These are phyloP conservation scores for Tuber melanosporum DNA, from an alignment of 495 filamentous ascomycete genomes.

Conservation along the genomic window DNA sequence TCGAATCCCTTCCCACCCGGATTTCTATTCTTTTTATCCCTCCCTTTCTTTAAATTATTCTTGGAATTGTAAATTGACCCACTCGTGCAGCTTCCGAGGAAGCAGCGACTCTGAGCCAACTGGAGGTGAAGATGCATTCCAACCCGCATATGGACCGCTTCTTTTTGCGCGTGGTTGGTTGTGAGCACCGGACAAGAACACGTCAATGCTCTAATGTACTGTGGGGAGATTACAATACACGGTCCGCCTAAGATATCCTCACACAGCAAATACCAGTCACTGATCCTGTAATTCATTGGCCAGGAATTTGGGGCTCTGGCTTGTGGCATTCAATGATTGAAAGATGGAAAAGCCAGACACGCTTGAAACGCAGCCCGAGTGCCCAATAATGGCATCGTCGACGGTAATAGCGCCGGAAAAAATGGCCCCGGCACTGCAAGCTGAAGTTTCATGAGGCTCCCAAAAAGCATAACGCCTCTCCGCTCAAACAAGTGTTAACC, in stretches of 20 bases:
- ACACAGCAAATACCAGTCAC: neutral
- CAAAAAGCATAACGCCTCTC: neutral
- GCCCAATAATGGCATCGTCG: neutral
- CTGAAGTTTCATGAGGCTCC: constrained; percentile 2
- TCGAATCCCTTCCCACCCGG: neutral
- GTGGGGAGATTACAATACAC: neutral
- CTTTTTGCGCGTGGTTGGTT: neutral
- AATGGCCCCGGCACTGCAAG: neutral
- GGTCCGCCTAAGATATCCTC: neutral
- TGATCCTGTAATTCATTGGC: neutral
- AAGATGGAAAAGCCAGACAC: constrained; percentile 3
- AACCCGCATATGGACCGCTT: neutral
- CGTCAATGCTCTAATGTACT: constrained; percentile 4
- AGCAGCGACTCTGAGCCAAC: neutral
- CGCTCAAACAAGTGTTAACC: neutral
- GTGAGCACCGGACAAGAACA: neutral
- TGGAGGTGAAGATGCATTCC: neutral
- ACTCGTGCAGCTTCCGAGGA: neutral
- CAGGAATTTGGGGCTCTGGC: neutral
- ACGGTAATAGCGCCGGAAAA: neutral
- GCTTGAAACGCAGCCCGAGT: neutral
- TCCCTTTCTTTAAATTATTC: neutral
- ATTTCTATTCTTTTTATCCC: neutral
- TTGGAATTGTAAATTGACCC: constrained; percentile 2
- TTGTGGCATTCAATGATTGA: constrained; percentile 5